A percentile compares a stretch with the other conserved stretches of the same genome.
phyloP scores from a whole-genome alignment of 352 stramenopile genomes.

The Bremia lactucae region DNA sequence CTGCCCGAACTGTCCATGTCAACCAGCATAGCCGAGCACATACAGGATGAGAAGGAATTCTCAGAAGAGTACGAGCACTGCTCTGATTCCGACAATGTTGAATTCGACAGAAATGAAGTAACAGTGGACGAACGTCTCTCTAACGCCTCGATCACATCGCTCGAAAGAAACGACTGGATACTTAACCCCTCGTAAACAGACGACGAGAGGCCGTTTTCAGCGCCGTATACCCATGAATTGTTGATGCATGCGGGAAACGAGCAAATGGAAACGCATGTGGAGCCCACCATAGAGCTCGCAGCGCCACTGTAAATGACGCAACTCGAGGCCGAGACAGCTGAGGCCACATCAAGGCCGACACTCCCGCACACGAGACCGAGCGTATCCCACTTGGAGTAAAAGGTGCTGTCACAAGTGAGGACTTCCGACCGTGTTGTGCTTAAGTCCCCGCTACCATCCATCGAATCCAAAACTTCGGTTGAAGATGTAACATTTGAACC shows the following conservation, averaged over 20 bases:
- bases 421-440: slow-evolving; percentile 21
- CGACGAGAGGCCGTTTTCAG: slow-evolving; percentile 50
- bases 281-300: slow-evolving; percentile 31
- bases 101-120: slow-evolving; percentile 43
- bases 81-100: slow-evolving; percentile 41
- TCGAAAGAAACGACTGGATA: slow-evolving; percentile 47
- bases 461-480: slow-evolving; percentile 9
- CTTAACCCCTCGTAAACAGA: slow-evolving; percentile 44
- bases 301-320: slow-evolving; percentile 76
- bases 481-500: slow-evolving; percentile 4
- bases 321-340: slow-evolving; percentile 34
- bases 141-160: slow-evolving; percentile 32
- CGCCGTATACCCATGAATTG: slow-evolving; percentile 47
- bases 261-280: slow-evolving; percentile 69
- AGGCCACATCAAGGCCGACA: slow-evolving; percentile 33
- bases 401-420: slow-evolving; percentile 62
- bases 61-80: slow-evolving; percentile 58
- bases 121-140: slow-evolving; percentile 28
- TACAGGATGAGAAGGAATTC: slow-evolving; percentile 52
- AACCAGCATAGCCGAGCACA: slow-evolving; percentile 48
- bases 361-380: slow-evolving; percentile 52
- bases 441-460: slow-evolving; percentile 2
- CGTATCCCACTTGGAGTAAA: slow-evolving; percentile 69
- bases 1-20: slow-evolving; percentile 26
- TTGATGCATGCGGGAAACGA: slow-evolving; percentile 61